Evolutionary conservation across 129 eudicot species (phyloP), one percentile per base, ranked within the genome.

Genomic region (carrot (Daucus carota)): DNA sequence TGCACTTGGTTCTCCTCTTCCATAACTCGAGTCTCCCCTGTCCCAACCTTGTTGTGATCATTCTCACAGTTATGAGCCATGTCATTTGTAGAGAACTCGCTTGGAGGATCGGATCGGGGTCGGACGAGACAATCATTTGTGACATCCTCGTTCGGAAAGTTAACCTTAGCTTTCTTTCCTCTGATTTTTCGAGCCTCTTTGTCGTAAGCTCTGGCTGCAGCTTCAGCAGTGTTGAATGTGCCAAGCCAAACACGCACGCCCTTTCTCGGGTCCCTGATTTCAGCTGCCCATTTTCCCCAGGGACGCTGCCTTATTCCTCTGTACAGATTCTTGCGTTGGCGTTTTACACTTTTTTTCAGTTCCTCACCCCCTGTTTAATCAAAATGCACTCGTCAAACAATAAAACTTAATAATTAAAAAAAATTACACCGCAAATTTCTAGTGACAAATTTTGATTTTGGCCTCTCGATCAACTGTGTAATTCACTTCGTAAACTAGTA

Each of bases 271-370:
- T 93, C 97, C 48, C 98, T 95, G 44, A 93, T 93, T 79, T 93
- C 98, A 18, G 98, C 97, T 1, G 98, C 98, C 97, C 96, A 93
- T 90, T 93, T 93, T 0, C 98, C 98, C 97, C 98, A 91, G 8
- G 97, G 97, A 24, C 98, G 88, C 78, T 93, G 98, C 83, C 98
- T 72, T 76, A 93, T 93, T 60, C 98, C 98, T 54, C 98, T 83
- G 87, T 88, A 93, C 72, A 91, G 77, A 34, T 90, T 93, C 81
- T 93, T 93, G 82, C 97, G 82, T 81, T 87, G 89, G 76, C 83
- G 80, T 78, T 92, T 87, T 26, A 33, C 76, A 16, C 48, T 34
- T 65, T 65, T 63, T 14, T 77, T 63, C 20, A 34, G 79, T 17
- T 72, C 79, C 83, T 22, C 86, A 54, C 71, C 82, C 75, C 85